These are phyloP conservation scores for Citrus glauca DNA, from an alignment of 345 rosid species.

Conservation along the genomic window DNA sequence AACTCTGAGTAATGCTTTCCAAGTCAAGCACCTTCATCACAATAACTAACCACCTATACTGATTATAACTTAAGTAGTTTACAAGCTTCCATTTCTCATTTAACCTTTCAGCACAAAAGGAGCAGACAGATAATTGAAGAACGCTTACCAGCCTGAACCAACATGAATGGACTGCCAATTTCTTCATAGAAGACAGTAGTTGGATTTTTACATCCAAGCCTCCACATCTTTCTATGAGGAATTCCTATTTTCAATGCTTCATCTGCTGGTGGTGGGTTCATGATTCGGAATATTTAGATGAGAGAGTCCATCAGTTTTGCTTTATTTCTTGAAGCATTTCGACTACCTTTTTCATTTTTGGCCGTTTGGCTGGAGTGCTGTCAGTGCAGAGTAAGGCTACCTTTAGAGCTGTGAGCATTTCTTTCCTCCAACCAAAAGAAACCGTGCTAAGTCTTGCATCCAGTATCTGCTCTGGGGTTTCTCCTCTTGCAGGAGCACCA, in stretches of 20 bases:
- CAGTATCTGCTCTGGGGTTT: conserved; percentile 68
- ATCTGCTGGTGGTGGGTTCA: neutral
- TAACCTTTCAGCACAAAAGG: conserved; percentile 1
- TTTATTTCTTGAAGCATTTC: conserved; percentile 86
- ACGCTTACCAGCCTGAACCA: conserved; percentile 2
- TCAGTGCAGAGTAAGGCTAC: conserved; percentile 84
- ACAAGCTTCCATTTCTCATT: conserved; percentile 9
- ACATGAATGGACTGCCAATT: neutral
- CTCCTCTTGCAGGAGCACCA: conserved; percentile 74
- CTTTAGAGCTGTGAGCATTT: conserved; percentile 95
- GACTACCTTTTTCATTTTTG: conserved; percentile 86
- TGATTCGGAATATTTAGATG: neutral
- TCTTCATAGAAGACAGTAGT: neutral
- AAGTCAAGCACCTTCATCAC: neutral
- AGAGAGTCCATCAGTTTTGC: conserved; percentile 33
- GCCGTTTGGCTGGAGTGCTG: conserved; percentile 67
- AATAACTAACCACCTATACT: conserved; percentile 3
- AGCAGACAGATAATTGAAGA: conserved; percentile 9
- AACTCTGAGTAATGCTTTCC: conserved; percentile 4
- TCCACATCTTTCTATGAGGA: neutral
- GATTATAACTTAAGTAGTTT: neutral
- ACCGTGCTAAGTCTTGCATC: conserved; percentile 79
- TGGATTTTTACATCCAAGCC: neutral
- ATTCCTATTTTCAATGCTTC: neutral
- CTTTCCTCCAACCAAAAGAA: conserved; percentile 88